Evolutionary conservation across 2,329 filamentous ascomycete species (phyloP).

Genomic region (Xylariales sp.): DNA sequence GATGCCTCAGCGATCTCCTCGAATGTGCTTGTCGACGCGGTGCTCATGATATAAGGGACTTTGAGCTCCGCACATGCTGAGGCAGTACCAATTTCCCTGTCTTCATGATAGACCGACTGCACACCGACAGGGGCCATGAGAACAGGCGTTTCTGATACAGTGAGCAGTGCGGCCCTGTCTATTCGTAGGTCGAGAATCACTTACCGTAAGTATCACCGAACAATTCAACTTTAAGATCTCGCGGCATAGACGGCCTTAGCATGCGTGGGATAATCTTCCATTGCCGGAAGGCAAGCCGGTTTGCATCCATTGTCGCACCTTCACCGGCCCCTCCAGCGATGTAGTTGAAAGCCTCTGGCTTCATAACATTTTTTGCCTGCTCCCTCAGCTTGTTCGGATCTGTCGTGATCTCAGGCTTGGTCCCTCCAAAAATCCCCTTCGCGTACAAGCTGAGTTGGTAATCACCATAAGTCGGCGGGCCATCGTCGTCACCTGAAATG

Average conservation of each 20-base stretch:
- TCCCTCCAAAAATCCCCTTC: conserved; percentile 44
- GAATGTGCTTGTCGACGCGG: conserved; percentile 57
- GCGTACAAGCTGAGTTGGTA: conserved; percentile 46
- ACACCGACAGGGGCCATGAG: conserved; percentile 67
- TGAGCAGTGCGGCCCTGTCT: not conserved
- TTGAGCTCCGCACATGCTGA: conserved; percentile 54
- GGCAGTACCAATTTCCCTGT: conserved; percentile 61
- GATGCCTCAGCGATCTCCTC: conserved; percentile 61
- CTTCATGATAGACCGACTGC: conserved; percentile 60
- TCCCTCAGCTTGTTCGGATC: conserved; percentile 53
- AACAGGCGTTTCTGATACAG: conserved; percentile 39
- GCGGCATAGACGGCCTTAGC: conserved; percentile 35
- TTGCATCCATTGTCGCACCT: conserved; percentile 55
- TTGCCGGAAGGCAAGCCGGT: conserved; percentile 51
- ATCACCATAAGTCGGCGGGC: conserved; percentile 31
- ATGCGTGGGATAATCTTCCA: conserved; percentile 49
- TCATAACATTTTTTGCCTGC: conserved; percentile 46
- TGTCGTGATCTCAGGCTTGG: conserved; percentile 50
- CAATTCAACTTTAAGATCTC: conserved; percentile 43
- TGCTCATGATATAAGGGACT: conserved; percentile 64
- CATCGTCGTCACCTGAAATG: conserved; percentile 16
- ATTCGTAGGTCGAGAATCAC: not conserved
- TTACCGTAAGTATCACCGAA: conserved; percentile 45
- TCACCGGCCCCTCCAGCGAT: conserved; percentile 60
- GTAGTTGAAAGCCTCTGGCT: conserved; percentile 50